Evolutionary conservation across 805 yeast species (phyloP), one percentile per base, ranked within the genome.

Genomic region (Candida orba): DNA sequence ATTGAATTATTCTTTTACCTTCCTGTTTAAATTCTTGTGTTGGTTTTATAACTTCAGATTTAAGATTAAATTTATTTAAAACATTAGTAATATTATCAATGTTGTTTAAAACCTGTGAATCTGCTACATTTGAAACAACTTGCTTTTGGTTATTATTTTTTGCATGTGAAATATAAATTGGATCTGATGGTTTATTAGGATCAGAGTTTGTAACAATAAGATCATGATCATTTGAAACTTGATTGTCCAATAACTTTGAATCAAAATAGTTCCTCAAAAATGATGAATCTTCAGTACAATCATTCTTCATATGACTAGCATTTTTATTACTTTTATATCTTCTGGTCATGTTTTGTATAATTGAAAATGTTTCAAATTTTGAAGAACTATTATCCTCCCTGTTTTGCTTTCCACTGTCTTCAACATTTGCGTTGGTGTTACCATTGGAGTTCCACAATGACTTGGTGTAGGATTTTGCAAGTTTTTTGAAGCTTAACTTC

Each of bases 1-100:
- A 44, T 15, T 65, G 57, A 13, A 76, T 46, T 3, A 66, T 59
- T 45, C 71, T 57, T 42, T 50, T 50, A 8, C 50, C 54, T 23
- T 40, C 42, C 12, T 42, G 39, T 13, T 8, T 29, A 24, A 32
- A 13, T 9, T 31, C 10, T 14, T 17, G n/a, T 8, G 13, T 13
- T 30, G 18, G 15, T 8, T 13, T 13, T 7, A 13, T 24, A 34
- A 2, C 14, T 14, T 22, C 22, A 13, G 8, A 33, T 8, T 36
- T 36, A 35, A 32, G 18, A 12, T 30, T 12, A 22, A 32, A 33
- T 13, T 25, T 32, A 34, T 13, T 31, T 23, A 27, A 32, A 29
- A 31, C 23, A 34, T 37, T 40, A 15, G 20, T 15, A 32, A 36
- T 32, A 17, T 47, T 29, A 31, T 37, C 37, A 23, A 34, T 43